phyloP scores from a whole-genome alignment of 257 asterid genomes.

The Paraleonurus japonicus region DNA sequence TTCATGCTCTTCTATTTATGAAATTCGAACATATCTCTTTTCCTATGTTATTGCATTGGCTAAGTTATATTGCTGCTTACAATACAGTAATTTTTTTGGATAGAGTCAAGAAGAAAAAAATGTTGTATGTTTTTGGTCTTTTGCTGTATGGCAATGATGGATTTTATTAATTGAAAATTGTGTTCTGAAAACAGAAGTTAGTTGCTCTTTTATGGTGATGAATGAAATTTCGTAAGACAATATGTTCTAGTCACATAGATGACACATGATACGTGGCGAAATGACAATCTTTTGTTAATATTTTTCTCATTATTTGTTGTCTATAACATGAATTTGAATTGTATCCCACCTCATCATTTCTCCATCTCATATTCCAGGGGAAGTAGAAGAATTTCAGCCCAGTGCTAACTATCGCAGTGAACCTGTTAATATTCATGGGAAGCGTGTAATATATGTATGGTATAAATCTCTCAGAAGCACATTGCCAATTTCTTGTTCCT shows the following conservation, averaged over 20 bases:
- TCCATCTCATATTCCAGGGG: constrained; percentile 41
- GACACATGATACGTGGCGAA: neutral
- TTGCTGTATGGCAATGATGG: neutral
- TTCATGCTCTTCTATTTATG: constrained; percentile 1
- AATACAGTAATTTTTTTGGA: neutral
- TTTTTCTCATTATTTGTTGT: neutral
- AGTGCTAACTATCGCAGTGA: constrained; percentile 36
- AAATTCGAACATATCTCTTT: constrained; percentile 9
- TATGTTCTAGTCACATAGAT: neutral
- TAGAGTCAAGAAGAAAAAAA: neutral
- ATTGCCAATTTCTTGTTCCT: constrained; percentile 55
- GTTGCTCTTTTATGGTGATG: neutral
- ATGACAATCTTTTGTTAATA: neutral
- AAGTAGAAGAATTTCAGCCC: constrained; percentile 34
- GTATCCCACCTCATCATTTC: neutral
- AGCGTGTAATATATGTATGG: constrained; percentile 63
- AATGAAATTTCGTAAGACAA: neutral
- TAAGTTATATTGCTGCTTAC: constrained; percentile 1
- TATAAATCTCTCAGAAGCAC: constrained; percentile 44
- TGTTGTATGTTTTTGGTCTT: neutral
- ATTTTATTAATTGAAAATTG: neutral
- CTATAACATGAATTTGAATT: neutral
- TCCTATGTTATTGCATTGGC: neutral
- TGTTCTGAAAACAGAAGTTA: neutral
- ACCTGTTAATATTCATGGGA: constrained; percentile 60